These are phyloP conservation scores for Neurospora sp. DNA, from an alignment of 495 filamentous ascomycete genomes.

Conservation along the genomic window DNA sequence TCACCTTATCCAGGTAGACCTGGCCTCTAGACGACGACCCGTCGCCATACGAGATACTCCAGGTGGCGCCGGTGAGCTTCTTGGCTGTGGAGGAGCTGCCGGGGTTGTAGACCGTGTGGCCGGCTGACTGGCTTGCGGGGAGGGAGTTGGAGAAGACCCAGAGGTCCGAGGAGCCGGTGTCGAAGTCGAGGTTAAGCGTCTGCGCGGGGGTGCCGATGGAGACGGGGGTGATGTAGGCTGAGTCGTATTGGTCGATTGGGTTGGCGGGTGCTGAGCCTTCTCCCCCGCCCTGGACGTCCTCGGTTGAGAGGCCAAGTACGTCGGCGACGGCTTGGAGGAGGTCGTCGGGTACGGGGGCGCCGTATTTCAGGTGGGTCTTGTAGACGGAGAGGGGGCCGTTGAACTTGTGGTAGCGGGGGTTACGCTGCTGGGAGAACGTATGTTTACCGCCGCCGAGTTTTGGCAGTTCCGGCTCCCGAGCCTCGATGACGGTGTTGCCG, in stretches of 20 bases:
- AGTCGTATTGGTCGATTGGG: conserved; percentile 48
- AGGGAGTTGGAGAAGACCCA: conserved; percentile 36
- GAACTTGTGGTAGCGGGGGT: conserved; percentile 29
- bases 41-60: conserved; percentile 67
- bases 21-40: conserved; percentile 51
- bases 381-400: conserved; percentile 45
- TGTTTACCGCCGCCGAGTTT: conserved; percentile 11
- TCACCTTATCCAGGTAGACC: conserved; percentile 64
- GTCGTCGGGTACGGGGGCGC: conserved; percentile 28
- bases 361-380: conserved; percentile 54
- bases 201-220: conserved; percentile 49
- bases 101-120: conserved; percentile 55
- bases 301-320: background rate
- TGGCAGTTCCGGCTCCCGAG: background rate
- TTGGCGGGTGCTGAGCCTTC: conserved; percentile 37
- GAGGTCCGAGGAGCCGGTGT: conserved; percentile 72
- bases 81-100: conserved; percentile 33
- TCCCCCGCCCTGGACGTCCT: too few species aligned
- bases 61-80: conserved; percentile 43
- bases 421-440: conserved; percentile 45
- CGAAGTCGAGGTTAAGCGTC: conserved; percentile 59
- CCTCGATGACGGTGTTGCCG: conserved; percentile 13
- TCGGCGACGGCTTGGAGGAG: conserved; percentile 27
- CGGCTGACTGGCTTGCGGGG: conserved; percentile 14
- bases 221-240: conserved; percentile 60